These are phyloP conservation scores for Singerocomus rubriflavus DNA, from an alignment of 1,284 basidiomycete genomes.

Conservation along the genomic window DNA sequence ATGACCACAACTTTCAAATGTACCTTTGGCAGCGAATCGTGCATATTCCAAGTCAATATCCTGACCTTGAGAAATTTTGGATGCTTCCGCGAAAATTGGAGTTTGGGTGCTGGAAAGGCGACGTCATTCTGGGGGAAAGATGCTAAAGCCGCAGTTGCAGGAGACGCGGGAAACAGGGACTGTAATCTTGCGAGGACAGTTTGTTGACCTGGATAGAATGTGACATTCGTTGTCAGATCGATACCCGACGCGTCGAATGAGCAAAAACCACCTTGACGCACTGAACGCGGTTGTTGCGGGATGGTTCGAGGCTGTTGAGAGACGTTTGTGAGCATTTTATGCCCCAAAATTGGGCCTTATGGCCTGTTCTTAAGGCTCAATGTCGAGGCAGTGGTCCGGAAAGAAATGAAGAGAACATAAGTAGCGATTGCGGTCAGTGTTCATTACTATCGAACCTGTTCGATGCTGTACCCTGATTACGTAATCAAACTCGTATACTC, in stretches of 20 bases:
- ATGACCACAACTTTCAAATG: slow-evolving; percentile 3
- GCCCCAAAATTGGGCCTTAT: slow-evolving; percentile 18
- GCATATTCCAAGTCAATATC: slow-evolving; percentile 73
- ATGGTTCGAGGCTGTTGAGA: slow-evolving; percentile 20
- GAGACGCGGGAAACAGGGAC: slow-evolving; percentile 39
- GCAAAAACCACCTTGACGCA: slow-evolving; percentile 25
- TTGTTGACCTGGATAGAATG: slow-evolving; percentile 27
- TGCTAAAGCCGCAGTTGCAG: slow-evolving; percentile 15
- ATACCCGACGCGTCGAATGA: neutral
- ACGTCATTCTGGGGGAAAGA: slow-evolving; percentile 20
- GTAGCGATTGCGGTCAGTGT: slow-evolving; percentile 15
- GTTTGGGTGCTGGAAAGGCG: slow-evolving; percentile 20
- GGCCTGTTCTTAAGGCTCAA: slow-evolving; percentile 32
- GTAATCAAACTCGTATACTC: slow-evolving; percentile 8
- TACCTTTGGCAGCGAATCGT: slow-evolving; percentile 72
- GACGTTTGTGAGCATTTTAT: slow-evolving; percentile 22
- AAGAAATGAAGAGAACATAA: slow-evolving; percentile 22
- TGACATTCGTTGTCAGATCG: slow-evolving; percentile 3
- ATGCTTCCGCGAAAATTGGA: slow-evolving; percentile 30
- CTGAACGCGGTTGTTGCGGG: slow-evolving; percentile 17
- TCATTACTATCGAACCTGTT: slow-evolving; percentile 20
- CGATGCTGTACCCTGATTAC: slow-evolving; percentile 22
- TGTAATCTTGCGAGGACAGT: slow-evolving; percentile 44
- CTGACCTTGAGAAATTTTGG: slow-evolving; percentile 47
- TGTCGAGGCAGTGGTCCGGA: slow-evolving; percentile 24